Conservation (phyloP, 768 basidiomycete genomes). For the Lactarius indigo region DNA sequence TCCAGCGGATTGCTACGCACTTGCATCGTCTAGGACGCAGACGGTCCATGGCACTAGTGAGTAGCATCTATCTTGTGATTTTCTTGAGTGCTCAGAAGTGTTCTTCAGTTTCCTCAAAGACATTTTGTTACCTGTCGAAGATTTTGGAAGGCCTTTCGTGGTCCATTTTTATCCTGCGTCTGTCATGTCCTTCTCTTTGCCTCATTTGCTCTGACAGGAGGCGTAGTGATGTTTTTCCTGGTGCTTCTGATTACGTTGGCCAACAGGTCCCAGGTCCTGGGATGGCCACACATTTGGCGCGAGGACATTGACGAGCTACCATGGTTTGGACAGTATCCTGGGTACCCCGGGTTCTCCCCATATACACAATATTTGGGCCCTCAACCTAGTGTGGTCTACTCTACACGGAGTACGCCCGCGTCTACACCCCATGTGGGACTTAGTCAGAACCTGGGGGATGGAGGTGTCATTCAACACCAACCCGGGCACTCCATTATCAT, state of each 20-base stretch:
- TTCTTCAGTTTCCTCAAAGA: conserved; percentile 47
- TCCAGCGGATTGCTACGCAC: conserved; percentile 54
- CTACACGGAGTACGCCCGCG: neutral
- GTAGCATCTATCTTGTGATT: conserved; percentile 25
- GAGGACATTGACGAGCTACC: conserved; percentile 63
- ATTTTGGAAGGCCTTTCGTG: conserved; percentile 76
- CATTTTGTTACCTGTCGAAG: conserved; percentile 78
- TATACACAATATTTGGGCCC: neutral
- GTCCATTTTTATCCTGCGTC: conserved; percentile 58
- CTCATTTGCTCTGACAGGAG: conserved; percentile 12
- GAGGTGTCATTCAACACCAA: conserved; percentile 44
- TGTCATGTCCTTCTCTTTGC: conserved; percentile 25
- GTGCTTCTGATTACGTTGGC: conserved; percentile 47
- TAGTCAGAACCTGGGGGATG: conserved; percentile 27
- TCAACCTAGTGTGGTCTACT: neutral
- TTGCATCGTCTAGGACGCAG: conserved; percentile 36
- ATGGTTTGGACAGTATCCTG: conserved; percentile 73
- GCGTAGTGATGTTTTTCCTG: conserved; percentile 46
- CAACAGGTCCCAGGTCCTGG: conserved; percentile 50
- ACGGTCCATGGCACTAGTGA: conserved; percentile 57
- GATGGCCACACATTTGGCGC: conserved; percentile 51
- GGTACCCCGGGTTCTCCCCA: conserved; percentile 37
- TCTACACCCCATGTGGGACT: neutral
- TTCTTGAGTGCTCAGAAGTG: conserved; percentile 14
- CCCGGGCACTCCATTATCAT: conserved; percentile 66